Base-by-base conservation (phyloP, 1,284 basidiomycete genomes). In the Cutaneotrichosporon mucoides region DNA sequence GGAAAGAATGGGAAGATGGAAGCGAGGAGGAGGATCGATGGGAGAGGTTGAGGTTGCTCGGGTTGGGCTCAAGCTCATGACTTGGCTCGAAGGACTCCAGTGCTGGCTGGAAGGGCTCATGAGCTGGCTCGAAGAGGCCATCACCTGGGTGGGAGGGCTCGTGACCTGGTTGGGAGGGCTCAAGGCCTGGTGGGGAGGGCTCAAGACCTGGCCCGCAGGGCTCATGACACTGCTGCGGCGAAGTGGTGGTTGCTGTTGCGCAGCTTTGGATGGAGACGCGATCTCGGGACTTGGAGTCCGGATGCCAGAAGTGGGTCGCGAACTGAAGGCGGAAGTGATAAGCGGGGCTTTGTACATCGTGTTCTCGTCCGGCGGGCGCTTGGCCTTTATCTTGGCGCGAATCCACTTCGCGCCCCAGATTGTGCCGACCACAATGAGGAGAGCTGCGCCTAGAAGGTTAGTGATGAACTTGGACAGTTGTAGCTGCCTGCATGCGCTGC, bases 351-450 rank as follows among this genome's bases (percentile, higher is more conserved):
- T 40, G 35, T 34, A 36, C 9, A n/a, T 24, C 46, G n/a, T 43
- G 7, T 56, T 41, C 24, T 24, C 15, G 15, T 46, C 15, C 15
- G 45, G 15, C 5, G 9, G n/a, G 51, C 24, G 24, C 12, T 33
- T 46, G 5, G 15, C 35, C 41, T 58, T 62, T 15, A 44, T 9
- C 13, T 48, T 38, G 13, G 43, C 35, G 5, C 44, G 50, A 11
- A 37, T 34, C 57, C 56, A 45, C 42, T 47, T 46, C 41, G 33
- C 38, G 9, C 47, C 9, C 51, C 59, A 44, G 45, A 61, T 34
- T 9, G 40, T 10, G 43, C 41, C 35, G 15, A 56, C 43, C 2
- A 56, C 4, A 24, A 56, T 16, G 13, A 63, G 55, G 40, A 63
- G 56, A 41, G 55, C 8, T 24, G n/a, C 55, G 41, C 58, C 62